A percentile compares a stretch with the other conserved stretches of the same genome.
Conservation (phyloP, 2,329 filamentous ascomycete species). For the Colletotrichum agaves region DNA sequence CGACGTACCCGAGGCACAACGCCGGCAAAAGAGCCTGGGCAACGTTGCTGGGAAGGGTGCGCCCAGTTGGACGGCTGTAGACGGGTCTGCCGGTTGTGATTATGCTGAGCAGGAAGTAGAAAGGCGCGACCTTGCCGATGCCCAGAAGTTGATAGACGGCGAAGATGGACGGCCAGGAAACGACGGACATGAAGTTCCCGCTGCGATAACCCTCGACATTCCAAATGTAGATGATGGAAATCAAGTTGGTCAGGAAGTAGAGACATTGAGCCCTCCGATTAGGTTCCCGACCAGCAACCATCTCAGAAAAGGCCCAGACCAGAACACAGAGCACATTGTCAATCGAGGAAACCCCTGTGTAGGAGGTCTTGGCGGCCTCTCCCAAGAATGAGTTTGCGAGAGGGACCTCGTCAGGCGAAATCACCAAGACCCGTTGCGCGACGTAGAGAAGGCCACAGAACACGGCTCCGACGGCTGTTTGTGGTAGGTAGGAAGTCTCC, state of each 20-base stretch:
- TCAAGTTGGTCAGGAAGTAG: constrained; percentile 38
- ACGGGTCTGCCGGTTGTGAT: background rate
- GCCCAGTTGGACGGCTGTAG: constrained; percentile 28
- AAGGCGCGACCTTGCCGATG: constrained; percentile 29
- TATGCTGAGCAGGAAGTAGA: constrained; percentile 32
- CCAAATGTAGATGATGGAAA: constrained; percentile 41
- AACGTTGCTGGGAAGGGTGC: constrained; percentile 27
- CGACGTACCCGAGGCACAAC: constrained; percentile 33
- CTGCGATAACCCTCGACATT: constrained; percentile 41
- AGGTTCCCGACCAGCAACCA: background rate
- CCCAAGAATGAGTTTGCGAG: background rate
- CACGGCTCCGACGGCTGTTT: background rate
- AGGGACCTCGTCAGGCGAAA: background rate
- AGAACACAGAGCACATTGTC: background rate
- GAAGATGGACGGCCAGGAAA: constrained; percentile 37
- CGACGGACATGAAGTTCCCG: constrained; percentile 34
- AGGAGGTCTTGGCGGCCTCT: background rate
- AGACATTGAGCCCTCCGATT: constrained; percentile 7
- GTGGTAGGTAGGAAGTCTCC: background rate
- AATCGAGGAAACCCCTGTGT: background rate
- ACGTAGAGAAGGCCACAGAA: constrained; percentile 7
- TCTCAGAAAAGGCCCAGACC: constrained; percentile 4
- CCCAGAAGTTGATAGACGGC: constrained; percentile 31
- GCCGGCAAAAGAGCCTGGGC: constrained; percentile 39
- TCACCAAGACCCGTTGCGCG: background rate